A percentile compares a stretch with the other conserved stretches of the same genome.
Evolutionary conservation across 345 rosid species (phyloP).

Genomic region (Citrus sinensis): DNA sequence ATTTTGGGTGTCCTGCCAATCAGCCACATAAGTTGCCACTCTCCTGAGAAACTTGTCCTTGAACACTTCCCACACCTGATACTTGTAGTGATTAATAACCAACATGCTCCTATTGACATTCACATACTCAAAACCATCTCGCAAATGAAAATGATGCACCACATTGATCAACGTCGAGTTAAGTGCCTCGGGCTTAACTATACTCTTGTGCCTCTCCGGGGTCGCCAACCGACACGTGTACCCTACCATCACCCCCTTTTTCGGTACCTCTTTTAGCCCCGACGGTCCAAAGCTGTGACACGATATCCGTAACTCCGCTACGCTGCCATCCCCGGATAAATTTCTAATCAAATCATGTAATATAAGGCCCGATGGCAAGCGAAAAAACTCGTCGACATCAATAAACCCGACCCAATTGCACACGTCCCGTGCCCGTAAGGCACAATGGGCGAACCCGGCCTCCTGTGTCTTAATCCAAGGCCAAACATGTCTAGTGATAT

Average conservation of each 20-base stretch:
- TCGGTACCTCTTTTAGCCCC: constrained; percentile 39
- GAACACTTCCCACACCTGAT: constrained; percentile 90
- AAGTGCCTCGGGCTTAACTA: constrained; percentile 69
- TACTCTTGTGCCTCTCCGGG: constrained; percentile 91
- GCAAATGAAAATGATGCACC: constrained; percentile 81
- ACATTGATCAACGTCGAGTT: constrained; percentile 68
- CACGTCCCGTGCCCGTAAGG: constrained; percentile 47
- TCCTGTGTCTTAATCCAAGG: constrained; percentile 95
- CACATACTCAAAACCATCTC: constrained; percentile 35
- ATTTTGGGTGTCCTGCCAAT: constrained; percentile 74
- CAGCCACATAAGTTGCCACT: constrained; percentile 87
- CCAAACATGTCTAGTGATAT: constrained; percentile 61
- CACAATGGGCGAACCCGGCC: constrained; percentile 85
- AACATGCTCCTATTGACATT: constrained; percentile 44
- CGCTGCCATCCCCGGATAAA: constrained; percentile 11
- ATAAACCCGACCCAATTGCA: constrained; percentile 89
- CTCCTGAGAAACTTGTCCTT: constrained; percentile 82
- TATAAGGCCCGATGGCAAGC: constrained; percentile 39
- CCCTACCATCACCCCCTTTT: constrained; percentile 53
- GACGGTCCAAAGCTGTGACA: constrained; percentile 86
- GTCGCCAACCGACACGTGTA: constrained; percentile 60
- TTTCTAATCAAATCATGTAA: constrained; percentile 36
- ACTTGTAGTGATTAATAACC: constrained; percentile 83
- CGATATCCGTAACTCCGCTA: constrained; percentile 54
- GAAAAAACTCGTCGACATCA: constrained; percentile 74